Conservation (phyloP, 2,329 filamentous ascomycete species). For the Beauveria medogensis region DNA sequence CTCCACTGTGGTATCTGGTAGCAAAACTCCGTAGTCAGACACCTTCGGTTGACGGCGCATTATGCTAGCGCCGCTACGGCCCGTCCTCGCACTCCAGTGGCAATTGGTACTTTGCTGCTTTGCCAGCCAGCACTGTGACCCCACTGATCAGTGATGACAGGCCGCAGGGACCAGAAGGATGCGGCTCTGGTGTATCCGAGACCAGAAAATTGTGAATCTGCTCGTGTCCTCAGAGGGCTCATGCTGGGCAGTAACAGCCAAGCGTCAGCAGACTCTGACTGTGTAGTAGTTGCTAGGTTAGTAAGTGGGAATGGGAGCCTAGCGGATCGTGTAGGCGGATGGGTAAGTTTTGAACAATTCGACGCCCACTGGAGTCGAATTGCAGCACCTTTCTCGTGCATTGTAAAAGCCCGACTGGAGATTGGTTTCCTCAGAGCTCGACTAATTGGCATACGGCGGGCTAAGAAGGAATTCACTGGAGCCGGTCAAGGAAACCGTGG, state of each 20-base stretch:
- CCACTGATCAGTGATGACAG: not conserved
- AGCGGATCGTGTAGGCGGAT: not conserved
- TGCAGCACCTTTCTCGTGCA: not conserved
- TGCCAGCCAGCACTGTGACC: not conserved
- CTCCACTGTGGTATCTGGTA: not conserved
- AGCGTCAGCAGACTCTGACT: not conserved
- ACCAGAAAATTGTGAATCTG: not conserved
- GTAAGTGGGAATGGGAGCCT: not conserved
- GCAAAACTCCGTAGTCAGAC: not conserved
- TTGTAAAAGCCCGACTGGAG: not conserved
- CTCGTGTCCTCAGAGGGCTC: not conserved
- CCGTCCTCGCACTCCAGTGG: not conserved
- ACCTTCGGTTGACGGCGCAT: not conserved
- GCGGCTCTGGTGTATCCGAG: not conserved
- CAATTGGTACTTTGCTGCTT: not conserved
- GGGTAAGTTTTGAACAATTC: not conserved
- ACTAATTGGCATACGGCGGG: not conserved
- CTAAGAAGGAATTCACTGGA: not conserved
- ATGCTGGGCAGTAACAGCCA: not conserved
- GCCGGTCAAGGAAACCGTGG: not conserved
- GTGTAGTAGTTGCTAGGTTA: too few relatives aligned
- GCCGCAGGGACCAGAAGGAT: not conserved
- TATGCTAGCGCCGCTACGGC: constrained; percentile 10
- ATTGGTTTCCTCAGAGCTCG: not conserved
- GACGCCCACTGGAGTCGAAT: not conserved